Conservation (phyloP, 441 rosid genomes). For the Populus hybrid region DNA sequence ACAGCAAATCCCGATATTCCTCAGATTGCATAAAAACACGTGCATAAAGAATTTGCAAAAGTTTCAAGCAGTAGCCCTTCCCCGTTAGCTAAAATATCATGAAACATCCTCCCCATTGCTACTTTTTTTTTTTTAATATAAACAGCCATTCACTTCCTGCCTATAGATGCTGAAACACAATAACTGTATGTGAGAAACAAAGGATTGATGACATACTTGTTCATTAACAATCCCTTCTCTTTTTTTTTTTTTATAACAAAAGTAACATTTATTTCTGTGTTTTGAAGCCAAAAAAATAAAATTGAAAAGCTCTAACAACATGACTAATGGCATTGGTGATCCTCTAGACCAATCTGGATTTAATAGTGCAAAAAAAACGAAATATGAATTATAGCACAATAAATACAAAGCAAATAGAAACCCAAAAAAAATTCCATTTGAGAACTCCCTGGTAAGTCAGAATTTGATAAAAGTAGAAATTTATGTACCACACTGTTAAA, state of each 20-base stretch:
- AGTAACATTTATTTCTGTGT: background rate
- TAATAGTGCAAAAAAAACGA: background rate
- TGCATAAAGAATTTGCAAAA: background rate
- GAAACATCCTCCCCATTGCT: background rate
- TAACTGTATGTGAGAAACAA: background rate
- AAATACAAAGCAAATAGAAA: conserved; percentile 5
- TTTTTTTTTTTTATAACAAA: background rate
- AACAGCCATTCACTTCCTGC: background rate
- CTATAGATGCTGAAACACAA: background rate
- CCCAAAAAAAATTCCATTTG: background rate
- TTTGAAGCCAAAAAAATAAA: background rate
- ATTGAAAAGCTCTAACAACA: background rate
- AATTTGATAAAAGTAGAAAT: conserved; percentile 12
- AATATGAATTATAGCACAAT: background rate
- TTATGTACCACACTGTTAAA: conserved; percentile 42
- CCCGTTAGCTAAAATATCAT: background rate
- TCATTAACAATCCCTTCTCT: background rate
- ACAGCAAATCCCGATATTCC: background rate
- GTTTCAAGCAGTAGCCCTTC: background rate
- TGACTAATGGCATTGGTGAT: background rate
- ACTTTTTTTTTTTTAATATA: background rate
- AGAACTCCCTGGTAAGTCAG: background rate
- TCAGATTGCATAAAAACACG: background rate
- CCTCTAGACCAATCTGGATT: background rate
- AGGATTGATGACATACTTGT: background rate